These are phyloP conservation scores for Eucalyptus cloeziana DNA, from an alignment of 345 rosid species.

Conservation along the genomic window DNA sequence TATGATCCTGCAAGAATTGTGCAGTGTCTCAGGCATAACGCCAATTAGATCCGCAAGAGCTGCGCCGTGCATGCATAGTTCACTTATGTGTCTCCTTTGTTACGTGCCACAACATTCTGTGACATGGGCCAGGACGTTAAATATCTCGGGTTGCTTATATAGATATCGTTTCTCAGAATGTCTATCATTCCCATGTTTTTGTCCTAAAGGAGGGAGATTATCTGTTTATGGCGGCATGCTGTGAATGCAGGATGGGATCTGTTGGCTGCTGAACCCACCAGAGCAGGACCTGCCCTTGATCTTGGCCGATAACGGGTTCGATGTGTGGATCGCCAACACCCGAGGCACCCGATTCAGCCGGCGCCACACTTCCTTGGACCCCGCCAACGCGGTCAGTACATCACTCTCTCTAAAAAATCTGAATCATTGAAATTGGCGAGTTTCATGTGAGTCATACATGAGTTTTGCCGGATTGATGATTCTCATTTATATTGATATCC, in stretches of 20 bases:
- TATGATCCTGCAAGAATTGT: neutral
- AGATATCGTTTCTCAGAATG: neutral
- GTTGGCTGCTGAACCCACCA: constrained; percentile 84
- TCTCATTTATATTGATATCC: neutral
- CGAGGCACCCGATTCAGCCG: constrained; percentile 81
- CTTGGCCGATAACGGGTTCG: constrained; percentile 84
- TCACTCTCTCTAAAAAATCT: neutral
- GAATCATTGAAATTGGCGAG: neutral
- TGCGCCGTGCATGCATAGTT: neutral
- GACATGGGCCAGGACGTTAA: neutral
- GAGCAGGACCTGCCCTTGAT: constrained; percentile 74
- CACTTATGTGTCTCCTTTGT: neutral
- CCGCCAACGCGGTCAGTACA: constrained; percentile 23
- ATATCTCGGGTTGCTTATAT: neutral
- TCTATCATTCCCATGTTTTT: neutral
- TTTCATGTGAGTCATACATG: neutral
- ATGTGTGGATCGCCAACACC: constrained; percentile 83
- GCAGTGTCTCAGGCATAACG: neutral
- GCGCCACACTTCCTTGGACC: constrained; percentile 42
- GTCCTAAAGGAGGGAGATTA: neutral
- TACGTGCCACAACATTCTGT: neutral
- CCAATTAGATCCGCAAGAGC: neutral
- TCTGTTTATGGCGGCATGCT: neutral
- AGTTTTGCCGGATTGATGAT: neutral
- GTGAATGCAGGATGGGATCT: constrained; percentile 67